Conservation (phyloP, 768 basidiomycete genomes). For the Termitomyces sp. region DNA sequence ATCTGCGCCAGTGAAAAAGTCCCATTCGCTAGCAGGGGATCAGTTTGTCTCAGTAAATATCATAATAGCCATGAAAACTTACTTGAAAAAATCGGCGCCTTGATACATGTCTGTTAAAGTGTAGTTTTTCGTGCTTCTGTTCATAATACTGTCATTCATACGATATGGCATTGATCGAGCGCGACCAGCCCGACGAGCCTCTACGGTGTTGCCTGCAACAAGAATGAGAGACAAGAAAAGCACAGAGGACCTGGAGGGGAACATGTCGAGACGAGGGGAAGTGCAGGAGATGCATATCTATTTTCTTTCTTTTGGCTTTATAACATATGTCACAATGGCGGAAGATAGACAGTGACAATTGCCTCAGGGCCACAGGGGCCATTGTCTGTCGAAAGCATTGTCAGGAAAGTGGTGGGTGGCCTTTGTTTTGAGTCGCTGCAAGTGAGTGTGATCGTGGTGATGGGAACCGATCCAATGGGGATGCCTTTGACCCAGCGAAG, state of each 20-base stretch:
- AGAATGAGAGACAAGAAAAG: constrained; percentile 5
- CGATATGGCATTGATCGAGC: constrained; percentile 10
- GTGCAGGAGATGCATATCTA: neutral
- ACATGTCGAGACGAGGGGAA: neutral
- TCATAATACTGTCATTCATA: neutral
- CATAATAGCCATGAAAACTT: constrained; percentile 12
- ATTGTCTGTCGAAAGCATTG: neutral
- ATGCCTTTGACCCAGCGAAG: neutral
- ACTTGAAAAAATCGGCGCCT: constrained; percentile 61
- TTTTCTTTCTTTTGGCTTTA: constrained; percentile 2
- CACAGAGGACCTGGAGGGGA: constrained; percentile 1
- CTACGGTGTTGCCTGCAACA: constrained; percentile 26
- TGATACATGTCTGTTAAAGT: constrained; percentile 28
- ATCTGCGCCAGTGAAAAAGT: constrained; percentile 57
- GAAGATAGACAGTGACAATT: neutral
- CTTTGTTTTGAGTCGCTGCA: neutral
- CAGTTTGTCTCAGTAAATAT: neutral
- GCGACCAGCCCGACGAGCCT: constrained; percentile 13
- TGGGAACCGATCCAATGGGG: neutral
- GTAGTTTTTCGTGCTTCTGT: constrained; percentile 16
- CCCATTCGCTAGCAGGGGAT: constrained; percentile 43
- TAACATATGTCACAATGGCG: neutral
- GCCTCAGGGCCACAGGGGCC: neutral
- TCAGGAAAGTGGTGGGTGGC: neutral
- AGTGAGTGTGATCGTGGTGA: neutral